Evolutionary conservation across 2,329 filamentous ascomycete genomes (phyloP).

Genomic region (Trematosphaeria pertusa): DNA sequence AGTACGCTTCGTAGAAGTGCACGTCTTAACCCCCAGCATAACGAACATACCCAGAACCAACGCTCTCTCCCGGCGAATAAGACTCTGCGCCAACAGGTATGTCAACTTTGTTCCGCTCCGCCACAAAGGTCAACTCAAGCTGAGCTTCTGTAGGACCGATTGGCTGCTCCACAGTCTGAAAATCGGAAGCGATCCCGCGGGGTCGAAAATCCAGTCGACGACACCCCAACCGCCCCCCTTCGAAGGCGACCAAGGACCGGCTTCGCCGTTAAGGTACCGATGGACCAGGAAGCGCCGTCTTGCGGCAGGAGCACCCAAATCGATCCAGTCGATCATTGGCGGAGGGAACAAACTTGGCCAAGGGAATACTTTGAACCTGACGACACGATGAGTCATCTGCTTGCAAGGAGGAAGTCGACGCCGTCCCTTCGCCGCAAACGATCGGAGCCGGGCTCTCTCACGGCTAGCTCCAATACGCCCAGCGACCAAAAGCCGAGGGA

Average conservation of each 20-base stretch:
- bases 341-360: constrained; percentile 17
- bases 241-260: constrained; percentile 1
- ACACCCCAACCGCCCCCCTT: background rate
- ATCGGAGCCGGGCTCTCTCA: constrained; percentile 3
- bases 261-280: background rate
- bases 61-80: constrained; percentile 6
- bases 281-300: background rate
- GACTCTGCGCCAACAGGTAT: constrained; percentile 7
- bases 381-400: constrained; percentile 16
- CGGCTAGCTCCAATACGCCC: constrained; percentile 7
- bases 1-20: constrained; percentile 8
- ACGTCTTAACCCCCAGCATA: constrained; percentile 8
- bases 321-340: constrained; percentile 19
- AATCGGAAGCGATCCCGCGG: constrained; percentile 5
- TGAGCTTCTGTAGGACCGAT: constrained; percentile 2
- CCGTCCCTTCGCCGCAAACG: constrained; percentile 18
- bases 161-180: constrained; percentile 1
- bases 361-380: constrained; percentile 19
- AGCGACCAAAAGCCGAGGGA: constrained; percentile 23
- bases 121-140: background rate
- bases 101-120: background rate
- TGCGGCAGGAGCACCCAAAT: background rate
- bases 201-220: constrained; percentile 2
- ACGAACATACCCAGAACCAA: constrained; percentile 4
- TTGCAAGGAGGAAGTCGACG: constrained; percentile 20